Evolutionary conservation across 2,329 filamentous ascomycete genomes (phyloP), one percentile per base, ranked within the genome.

Genomic region (Alternaria angustiovoidea): DNA sequence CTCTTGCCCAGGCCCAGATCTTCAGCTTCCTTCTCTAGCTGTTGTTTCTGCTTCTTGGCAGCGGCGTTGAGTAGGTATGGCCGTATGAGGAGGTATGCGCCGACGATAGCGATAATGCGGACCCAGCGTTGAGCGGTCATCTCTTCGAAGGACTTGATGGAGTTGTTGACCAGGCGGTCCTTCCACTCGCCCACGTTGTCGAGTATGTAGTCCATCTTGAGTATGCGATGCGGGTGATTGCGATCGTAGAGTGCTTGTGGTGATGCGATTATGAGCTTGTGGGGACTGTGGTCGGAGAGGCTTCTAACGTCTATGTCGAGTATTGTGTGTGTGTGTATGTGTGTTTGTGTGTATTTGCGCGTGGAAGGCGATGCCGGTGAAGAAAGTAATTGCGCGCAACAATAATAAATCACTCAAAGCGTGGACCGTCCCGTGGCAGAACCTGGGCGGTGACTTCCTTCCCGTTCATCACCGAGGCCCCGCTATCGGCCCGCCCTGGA

Each of bases 21-120:
- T 39, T 81, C 78, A 7, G 79, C 66, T 38, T 77, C 76, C 59
- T 79, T 83, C 69, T 89, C 88, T 73, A 91, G 83, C 74, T 89
- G 83, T 71, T 84, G 84, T 75, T 88, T 86, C 73, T 91, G 88
- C 64, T 84, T 79, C 70, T 86, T 87, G 61, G 84, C 87, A 68
- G 88, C 88, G 38, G 88, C 78, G 73, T 89, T 90, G 71, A 94
- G 84, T 52, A 94, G 78, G 75, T 92, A 93, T 0, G 91, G 91
- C 1, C 92, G 88, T 24, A 79, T 59, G 53, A 95, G 85, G 65
- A 89, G 75, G 81, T 94, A 96, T 56, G 87, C 89, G 70, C 92
- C 87, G 20, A 93, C 86, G 62, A 93, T 86, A 66, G 88, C 84
- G 67, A 92, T 79, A 59, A 95, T 84, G 48, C 92, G 90, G 69